phyloP scores from a whole-genome alignment of 108 stramenopile species.

The Asterionellopsis glacialis region DNA sequence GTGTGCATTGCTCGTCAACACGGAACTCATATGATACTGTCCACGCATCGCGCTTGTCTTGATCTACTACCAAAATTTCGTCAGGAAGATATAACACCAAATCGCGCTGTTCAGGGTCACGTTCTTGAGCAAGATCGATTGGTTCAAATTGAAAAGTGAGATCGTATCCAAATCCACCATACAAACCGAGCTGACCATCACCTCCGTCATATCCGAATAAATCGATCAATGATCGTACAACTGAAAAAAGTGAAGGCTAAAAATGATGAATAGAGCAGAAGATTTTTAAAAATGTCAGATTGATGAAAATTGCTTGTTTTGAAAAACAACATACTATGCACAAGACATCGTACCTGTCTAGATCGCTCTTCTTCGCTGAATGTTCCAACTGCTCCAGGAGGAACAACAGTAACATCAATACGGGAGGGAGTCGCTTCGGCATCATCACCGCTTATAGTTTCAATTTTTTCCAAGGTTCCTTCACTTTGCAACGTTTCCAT shows the following conservation, averaged over 20 bases:
- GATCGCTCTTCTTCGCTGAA: constrained; percentile 95
- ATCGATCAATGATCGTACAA: constrained; percentile 85
- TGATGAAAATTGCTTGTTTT: neutral
- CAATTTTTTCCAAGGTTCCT: constrained; percentile 44
- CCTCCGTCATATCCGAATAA: constrained; percentile 78
- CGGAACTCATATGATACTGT: constrained; percentile 87
- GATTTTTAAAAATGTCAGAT: neutral
- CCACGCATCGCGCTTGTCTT: constrained; percentile 92
- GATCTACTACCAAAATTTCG: constrained; percentile 89
- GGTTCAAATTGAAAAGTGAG: constrained; percentile 97
- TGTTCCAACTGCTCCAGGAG: constrained; percentile 72
- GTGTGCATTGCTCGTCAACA: constrained; percentile 70
- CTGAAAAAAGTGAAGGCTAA: constrained; percentile 89
- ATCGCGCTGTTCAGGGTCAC: constrained; percentile 89
- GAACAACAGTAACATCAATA: constrained; percentile 66
- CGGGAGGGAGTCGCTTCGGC: constrained; percentile 1
- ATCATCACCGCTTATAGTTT: constrained; percentile 2
- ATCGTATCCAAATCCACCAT: constrained; percentile 97
- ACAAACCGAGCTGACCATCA: constrained; percentile 91
- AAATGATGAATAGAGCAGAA: neutral
- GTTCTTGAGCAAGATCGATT: constrained; percentile 74
- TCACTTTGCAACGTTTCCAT: constrained; percentile 58
- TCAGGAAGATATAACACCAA: constrained; percentile 91
- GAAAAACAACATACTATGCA: too few relatives aligned
- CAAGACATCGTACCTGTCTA: constrained; percentile 56